A percentile compares a stretch with the other conserved stretches of the same genome.
These are phyloP conservation scores for Malassezia slooffiae DNA, from an alignment of 1,284 basidiomycete genomes.

Conservation along the genomic window DNA sequence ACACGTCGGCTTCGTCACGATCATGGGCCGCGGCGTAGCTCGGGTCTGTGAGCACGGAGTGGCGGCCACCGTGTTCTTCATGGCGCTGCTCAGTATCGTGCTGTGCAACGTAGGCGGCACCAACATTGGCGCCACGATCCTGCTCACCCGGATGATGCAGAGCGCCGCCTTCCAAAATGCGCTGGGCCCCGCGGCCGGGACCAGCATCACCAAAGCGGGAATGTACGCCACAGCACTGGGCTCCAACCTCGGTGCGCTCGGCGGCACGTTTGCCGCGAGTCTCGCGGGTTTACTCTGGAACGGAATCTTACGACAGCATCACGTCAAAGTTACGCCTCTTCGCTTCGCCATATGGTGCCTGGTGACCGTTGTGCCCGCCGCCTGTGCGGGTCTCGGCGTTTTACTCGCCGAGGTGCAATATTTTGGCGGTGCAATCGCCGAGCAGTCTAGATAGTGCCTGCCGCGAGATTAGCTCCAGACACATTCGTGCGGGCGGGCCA, in stretches of 20 bases:
- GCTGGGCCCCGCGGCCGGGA: too few species aligned
- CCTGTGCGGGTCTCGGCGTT: constrained; percentile 37
- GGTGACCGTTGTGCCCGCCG: constrained; percentile 46
- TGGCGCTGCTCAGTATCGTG: constrained; percentile 55
- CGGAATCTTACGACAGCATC: constrained; percentile 66
- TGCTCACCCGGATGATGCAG: constrained; percentile 60
- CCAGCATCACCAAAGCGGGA: constrained; percentile 44
- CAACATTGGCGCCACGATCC: constrained; percentile 89
- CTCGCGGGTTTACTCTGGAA: constrained; percentile 83
- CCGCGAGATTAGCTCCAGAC: too few species aligned
- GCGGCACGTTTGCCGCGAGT: constrained; percentile 77
- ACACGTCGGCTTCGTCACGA: constrained; percentile 77
- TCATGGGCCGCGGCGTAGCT: constrained; percentile 66
- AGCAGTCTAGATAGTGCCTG: too few species aligned
- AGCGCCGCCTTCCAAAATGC: constrained; percentile 29
- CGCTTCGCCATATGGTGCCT: constrained; percentile 68
- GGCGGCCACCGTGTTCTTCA: constrained; percentile 50
- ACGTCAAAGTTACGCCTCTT: constrained; percentile 57
- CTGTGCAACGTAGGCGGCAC: constrained; percentile 82
- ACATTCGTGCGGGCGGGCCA: too few species aligned
- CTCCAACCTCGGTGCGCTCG: constrained; percentile 83
- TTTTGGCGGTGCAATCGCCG: too few species aligned
- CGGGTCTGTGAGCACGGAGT: constrained; percentile 48
- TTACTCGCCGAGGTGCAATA: constrained; percentile 39
- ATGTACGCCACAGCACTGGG: constrained; percentile 63